Evolutionary conservation across 179 eudicot genomes (phyloP).

Genomic region (Beta lomatogona): DNA sequence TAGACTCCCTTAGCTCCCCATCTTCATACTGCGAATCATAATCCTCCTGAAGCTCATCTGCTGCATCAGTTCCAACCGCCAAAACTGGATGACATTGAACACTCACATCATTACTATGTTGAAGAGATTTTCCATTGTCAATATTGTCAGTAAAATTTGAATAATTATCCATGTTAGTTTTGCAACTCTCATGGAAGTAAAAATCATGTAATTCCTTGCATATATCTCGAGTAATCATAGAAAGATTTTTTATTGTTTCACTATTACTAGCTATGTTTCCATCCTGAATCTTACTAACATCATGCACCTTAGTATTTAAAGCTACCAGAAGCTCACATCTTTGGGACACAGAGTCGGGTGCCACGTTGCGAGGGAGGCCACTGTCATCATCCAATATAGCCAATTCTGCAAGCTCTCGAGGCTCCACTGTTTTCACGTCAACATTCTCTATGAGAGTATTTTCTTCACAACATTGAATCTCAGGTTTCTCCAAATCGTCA

Average conservation of each 20-base stretch:
- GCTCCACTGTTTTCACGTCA: neutral
- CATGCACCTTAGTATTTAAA: constrained; percentile 17
- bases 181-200: neutral
- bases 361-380: neutral
- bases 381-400: constrained; percentile 1
- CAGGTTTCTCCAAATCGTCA: constrained; percentile 4
- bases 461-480: neutral
- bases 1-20: constrained; percentile 44
- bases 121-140: constrained; percentile 13
- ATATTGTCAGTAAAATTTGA: constrained; percentile 6
- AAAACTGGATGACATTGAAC: constrained; percentile 16
- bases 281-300: constrained; percentile 1
- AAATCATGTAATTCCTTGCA: constrained; percentile 11
- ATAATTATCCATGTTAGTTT: constrained; percentile 2
- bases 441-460: neutral
- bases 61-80: constrained; percentile 14
- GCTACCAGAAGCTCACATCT: constrained; percentile 21
- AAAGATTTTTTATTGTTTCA: neutral
- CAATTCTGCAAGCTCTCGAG: constrained; percentile 2
- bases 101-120: constrained; percentile 1
- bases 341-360: constrained; percentile 3
- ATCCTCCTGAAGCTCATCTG: constrained; percentile 27
- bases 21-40: constrained; percentile 48
- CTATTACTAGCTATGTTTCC: neutral
- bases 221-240: neutral